Base-by-base conservation (phyloP, 306 rosid species). In the Lathyrus oleraceus region DNA sequence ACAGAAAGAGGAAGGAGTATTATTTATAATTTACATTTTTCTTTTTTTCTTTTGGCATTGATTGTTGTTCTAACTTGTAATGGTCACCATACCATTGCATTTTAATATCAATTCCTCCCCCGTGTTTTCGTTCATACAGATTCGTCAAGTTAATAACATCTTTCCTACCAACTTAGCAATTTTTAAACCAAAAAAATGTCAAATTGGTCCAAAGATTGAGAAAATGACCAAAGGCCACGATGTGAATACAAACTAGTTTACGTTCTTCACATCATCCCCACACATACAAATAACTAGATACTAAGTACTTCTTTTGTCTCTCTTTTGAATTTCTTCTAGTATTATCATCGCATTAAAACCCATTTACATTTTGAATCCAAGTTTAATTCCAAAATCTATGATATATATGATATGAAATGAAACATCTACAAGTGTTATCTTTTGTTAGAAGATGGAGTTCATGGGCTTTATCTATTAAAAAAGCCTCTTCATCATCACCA, bases 401-500 rank as follows among this genome's bases (percentile, higher is more conserved):
- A 53, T 10, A 52, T 10, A 52, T 52, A 40, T 62, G 51, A 19
- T 16, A 42, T 64, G 69, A 52, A 35, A 79, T 73, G 79, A 74
- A 74, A 15, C 69, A 53, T 35, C 3, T 57, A 27, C 40, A 36
- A 57, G 32, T 69, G 65, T 63, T 67, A 3, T 64, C 59, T 30
- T 56, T 64, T 56, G 77, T 64, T 20, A 61, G 84, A 65, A 70
- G 9, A 13, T 44, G 76, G 58, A 64, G 35, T 52, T 87, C 93
- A 6, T 87, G 83, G 81, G 87, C 91, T 47, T 72, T 71, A 53
- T 82, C 91, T 10, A 71, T 87, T n/a, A 81, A 56, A 74, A 74
- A 76, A 36, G 82, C 81, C 6, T 81, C 87, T 49, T 85, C 92
- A 47, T 81, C 92, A 21, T 83, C 92, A 53, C 78, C 90, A 13